phyloP scores from a whole-genome alignment of 1,139 yeast species.

The Kodamaea derodonti region DNA sequence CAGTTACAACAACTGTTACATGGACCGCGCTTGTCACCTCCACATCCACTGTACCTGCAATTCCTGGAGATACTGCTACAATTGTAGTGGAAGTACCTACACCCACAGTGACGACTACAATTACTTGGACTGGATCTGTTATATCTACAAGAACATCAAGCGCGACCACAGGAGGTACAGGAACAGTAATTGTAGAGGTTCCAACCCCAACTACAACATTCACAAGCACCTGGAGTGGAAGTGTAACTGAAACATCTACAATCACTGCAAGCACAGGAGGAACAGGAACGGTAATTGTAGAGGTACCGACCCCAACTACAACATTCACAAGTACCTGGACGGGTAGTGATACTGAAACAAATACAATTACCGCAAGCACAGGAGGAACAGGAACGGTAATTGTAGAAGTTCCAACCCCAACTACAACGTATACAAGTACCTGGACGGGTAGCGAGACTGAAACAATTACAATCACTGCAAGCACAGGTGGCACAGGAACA shows the following conservation, averaged over 20 bases:
- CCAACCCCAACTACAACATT: slow-evolving; percentile 5
- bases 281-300: slow-evolving; percentile 2
- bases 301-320: slow-evolving; percentile 8
- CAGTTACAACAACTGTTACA: slow-evolving; percentile 13
- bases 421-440: slow-evolving; percentile 4
- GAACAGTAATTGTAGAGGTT: slow-evolving; percentile 9
- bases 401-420: slow-evolving; percentile 9
- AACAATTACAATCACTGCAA: slow-evolving; percentile 5
- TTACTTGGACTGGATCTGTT: slow-evolving; percentile 10
- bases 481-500: slow-evolving; percentile 14
- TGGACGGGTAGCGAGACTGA: slow-evolving; percentile 5
- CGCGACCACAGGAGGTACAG: slow-evolving; percentile 6
- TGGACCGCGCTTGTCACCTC: slow-evolving; percentile 8
- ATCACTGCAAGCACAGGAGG: slow-evolving; percentile 5
- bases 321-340: slow-evolving; percentile 12
- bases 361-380: slow-evolving; percentile 1
- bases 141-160: slow-evolving; percentile 8
- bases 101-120: slow-evolving; percentile 9
- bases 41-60: slow-evolving; percentile 6
- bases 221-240: slow-evolving; percentile 7
- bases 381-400: slow-evolving; percentile 2
- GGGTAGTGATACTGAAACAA: slow-evolving; percentile 4
- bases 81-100: slow-evolving; percentile 7
- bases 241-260: slow-evolving; percentile 6
- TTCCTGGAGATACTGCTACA: slow-evolving; percentile 8